A percentile compares a stretch with the other conserved stretches of the same genome.
Conservation (phyloP, 1,139 yeast species). For the Pichia inconspicua region DNA sequence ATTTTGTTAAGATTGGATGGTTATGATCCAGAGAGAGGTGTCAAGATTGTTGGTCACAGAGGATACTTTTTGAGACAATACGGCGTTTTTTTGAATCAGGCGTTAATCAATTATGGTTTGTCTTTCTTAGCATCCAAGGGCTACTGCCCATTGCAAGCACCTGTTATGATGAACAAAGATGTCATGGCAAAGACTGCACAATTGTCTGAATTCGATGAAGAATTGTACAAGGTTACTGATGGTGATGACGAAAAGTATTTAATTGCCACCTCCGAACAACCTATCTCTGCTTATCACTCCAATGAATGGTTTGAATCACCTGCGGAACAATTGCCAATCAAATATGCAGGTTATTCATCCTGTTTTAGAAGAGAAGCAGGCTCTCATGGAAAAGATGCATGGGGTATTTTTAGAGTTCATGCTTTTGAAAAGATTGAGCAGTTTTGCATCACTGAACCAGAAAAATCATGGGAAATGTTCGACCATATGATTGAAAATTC, state of each 20-base stretch:
- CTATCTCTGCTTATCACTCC: constrained; percentile 95
- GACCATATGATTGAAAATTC: constrained; percentile 87
- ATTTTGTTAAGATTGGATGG: constrained; percentile 91
- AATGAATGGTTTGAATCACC: constrained; percentile 99
- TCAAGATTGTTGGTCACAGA: constrained; percentile 95
- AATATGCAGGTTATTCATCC: constrained; percentile 95
- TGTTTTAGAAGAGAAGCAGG: constrained; percentile 99
- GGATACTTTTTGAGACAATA: constrained; percentile 92
- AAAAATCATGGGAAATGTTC: constrained; percentile 95
- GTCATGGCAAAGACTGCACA: constrained; percentile 99
- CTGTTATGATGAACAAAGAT: constrained; percentile 99
- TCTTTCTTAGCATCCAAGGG: constrained; percentile 69
- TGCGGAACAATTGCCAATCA: constrained; percentile 88
- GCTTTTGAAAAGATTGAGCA: constrained; percentile 98
- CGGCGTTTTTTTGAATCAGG: constrained; percentile 97
- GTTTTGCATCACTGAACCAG: constrained; percentile 92
- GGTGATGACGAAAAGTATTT: constrained; percentile 97
- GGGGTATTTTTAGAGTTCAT: constrained; percentile 99
- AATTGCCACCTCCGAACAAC: constrained; percentile 98
- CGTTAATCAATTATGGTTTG: constrained; percentile 92
- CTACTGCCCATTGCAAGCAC: constrained; percentile 92
- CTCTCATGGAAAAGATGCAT: constrained; percentile 98
- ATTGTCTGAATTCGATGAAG: constrained; percentile 96
- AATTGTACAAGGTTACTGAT: constrained; percentile 89
- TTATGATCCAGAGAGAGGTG: constrained; percentile 98